Percentiles rank a stretch among this genome's conserved stretches.
Evolutionary conservation across 2,329 filamentous ascomycete genomes (phyloP).

Genomic region (Dactylellina cionopaga): DNA sequence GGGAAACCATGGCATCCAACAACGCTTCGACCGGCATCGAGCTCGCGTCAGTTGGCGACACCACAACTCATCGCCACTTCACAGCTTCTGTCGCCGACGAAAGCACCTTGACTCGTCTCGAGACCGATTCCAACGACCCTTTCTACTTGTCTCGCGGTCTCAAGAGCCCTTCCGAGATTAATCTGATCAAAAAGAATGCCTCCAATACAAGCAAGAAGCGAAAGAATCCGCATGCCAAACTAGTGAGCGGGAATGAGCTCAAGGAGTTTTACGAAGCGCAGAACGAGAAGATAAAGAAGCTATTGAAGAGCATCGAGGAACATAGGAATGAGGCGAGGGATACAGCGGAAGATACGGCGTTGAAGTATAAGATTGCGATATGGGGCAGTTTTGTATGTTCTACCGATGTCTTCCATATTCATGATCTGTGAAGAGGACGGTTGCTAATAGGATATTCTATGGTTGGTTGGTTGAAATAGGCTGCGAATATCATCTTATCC

Average conservation of each 20-base stretch:
- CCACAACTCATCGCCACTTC: constrained; percentile 42
- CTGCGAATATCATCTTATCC: constrained; percentile 81
- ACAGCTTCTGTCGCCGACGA: constrained; percentile 22
- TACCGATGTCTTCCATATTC: background rate
- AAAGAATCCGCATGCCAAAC: constrained; percentile 59
- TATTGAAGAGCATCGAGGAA: constrained; percentile 92
- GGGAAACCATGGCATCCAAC: constrained; percentile 15
- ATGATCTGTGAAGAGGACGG: background rate
- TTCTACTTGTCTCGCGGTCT: constrained; percentile 80
- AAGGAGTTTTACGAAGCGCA: constrained; percentile 87
- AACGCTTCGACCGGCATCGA: constrained; percentile 48
- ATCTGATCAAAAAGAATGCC: constrained; percentile 76
- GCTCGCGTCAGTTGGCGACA: constrained; percentile 31
- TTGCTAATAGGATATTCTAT: background rate
- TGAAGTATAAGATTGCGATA: constrained; percentile 71
- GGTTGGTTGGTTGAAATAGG: constrained; percentile 56
- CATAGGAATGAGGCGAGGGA: constrained; percentile 84
- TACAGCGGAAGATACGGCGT: constrained; percentile 80
- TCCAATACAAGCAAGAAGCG: constrained; percentile 58
- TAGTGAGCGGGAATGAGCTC: constrained; percentile 68
- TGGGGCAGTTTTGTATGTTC: constrained; percentile 64
- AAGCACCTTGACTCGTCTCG: constrained; percentile 32
- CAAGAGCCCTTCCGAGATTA: constrained; percentile 82
- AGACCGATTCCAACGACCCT: constrained; percentile 68
- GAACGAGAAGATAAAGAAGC: constrained; percentile 90